A percentile compares a stretch with the other conserved stretches of the same genome.
Conservation (phyloP, 1,139 yeast genomes). For the Geotrichum cucujoidarum region DNA sequence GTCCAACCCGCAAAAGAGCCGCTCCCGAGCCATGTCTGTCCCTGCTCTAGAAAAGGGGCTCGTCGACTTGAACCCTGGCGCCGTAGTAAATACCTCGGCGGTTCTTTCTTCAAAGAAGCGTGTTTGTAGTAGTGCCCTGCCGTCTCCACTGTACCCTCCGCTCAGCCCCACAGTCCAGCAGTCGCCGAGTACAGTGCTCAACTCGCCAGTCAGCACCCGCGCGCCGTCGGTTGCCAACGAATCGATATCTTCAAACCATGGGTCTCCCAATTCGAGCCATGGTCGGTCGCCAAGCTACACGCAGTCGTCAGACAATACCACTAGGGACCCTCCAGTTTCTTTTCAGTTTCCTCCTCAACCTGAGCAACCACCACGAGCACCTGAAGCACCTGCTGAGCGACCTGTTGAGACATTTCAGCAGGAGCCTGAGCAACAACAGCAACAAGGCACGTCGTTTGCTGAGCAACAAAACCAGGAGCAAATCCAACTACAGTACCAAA, state of each 20-base stretch:
- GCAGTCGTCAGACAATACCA: no score
- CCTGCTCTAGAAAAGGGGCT: conserved; percentile 6
- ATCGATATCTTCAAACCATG: not conserved
- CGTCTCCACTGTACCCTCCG: conserved; percentile 11
- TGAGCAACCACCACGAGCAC: no score
- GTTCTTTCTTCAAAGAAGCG: conserved; percentile 6
- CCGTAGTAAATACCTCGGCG: not conserved
- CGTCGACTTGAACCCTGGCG: not conserved
- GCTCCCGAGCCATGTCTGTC: conserved; percentile 12
- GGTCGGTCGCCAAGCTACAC: no score
- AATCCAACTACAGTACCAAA: conserved; percentile 2
- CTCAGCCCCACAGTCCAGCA: conserved; percentile 6
- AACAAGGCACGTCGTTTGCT: no score
- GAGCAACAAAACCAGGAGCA: conserved; percentile 21
- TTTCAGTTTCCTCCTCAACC: no score
- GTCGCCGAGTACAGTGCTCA: conserved; percentile 6
- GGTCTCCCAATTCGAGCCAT: conserved; percentile 2
- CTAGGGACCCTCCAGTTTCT: no score
- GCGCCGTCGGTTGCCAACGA: not conserved
- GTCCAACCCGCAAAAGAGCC: conserved; percentile 2
- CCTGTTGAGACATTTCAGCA: no score
- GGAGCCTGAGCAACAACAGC: conserved; percentile 3
- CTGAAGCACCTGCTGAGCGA: no score
- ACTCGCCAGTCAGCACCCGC: conserved; percentile 4
- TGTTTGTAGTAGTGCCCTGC: conserved; percentile 6